A percentile compares a stretch with the other conserved stretches of the same genome.
phyloP scores from a whole-genome alignment of 2,329 filamentous ascomycete genomes.

The Sporothrix phasma region DNA sequence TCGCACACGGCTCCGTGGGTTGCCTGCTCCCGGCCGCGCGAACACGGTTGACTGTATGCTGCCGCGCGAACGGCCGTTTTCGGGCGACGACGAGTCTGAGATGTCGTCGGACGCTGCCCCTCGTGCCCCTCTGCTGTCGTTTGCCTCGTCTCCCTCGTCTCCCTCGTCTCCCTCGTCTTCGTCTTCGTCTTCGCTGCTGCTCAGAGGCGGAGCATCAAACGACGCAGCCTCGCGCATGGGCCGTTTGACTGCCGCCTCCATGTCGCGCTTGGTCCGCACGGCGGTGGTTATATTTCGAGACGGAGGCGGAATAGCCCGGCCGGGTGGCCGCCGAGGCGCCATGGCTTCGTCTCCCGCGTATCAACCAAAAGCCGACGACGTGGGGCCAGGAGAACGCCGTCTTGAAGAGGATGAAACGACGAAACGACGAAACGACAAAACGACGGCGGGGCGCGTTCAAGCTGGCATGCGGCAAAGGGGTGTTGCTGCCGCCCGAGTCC shows the following conservation, averaged over 20 bases:
- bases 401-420: no score
- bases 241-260: neutral
- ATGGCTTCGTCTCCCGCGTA: neutral
- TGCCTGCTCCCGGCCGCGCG: neutral
- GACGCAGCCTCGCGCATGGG: conserved; percentile 2
- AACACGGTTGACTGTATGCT: conserved; percentile 13
- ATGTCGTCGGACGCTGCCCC: neutral
- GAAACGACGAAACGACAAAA: no score
- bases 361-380: no score
- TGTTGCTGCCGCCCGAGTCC: no score
- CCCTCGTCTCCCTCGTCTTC: neutral
- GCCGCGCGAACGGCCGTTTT: conserved; percentile 4
- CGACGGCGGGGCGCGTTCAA: neutral
- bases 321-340: neutral
- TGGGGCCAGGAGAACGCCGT: neutral
- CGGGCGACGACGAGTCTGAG: conserved; percentile 10
- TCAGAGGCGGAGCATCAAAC: conserved; percentile 18
- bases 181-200: conserved; percentile 15
- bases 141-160: neutral
- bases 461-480: neutral
- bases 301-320: neutral
- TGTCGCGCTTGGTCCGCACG: neutral
- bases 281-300: neutral
- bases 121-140: neutral
- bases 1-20: neutral